Conservation (phyloP, 148 eudicot species). For the Silene conica region DNA sequence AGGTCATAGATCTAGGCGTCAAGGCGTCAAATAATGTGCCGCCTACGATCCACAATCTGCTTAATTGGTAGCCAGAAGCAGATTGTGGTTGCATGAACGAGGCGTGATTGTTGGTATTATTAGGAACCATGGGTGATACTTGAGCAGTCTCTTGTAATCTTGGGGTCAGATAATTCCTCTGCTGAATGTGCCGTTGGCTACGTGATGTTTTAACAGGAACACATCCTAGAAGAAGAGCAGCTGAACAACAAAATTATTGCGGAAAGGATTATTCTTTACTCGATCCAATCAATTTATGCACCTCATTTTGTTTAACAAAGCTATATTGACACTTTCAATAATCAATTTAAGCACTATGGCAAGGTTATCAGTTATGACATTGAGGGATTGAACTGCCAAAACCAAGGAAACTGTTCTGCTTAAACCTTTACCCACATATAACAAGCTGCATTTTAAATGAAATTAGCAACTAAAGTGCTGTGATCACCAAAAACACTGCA, state of each 20-base stretch:
- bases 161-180: conserved; percentile 65
- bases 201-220: conserved; percentile 80
- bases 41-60: too few relatives aligned
- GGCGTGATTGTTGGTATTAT: conserved; percentile 25
- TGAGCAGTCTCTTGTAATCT: conserved; percentile 41
- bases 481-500: not conserved
- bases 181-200: conserved; percentile 66
- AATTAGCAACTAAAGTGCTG: not conserved
- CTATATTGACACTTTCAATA: not conserved
- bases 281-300: not conserved
- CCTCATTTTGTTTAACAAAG: too few relatives aligned
- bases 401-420: too few relatives aligned
- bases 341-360: conserved; percentile 13
- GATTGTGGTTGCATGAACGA: conserved; percentile 26
- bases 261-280: conserved; percentile 21
- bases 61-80: conserved; percentile 33
- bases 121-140: conserved; percentile 25
- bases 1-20: too few relatives aligned
- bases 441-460: not conserved
- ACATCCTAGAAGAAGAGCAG: conserved; percentile 97
- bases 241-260: conserved; percentile 43
- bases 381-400: too few relatives aligned
- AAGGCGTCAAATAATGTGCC: too few relatives aligned
- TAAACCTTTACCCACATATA: too few relatives aligned
- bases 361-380: conserved; percentile 7